Evolutionary conservation across 495 filamentous ascomycete species (phyloP).

Genomic region (Diplogelasinospora grovesii): DNA sequence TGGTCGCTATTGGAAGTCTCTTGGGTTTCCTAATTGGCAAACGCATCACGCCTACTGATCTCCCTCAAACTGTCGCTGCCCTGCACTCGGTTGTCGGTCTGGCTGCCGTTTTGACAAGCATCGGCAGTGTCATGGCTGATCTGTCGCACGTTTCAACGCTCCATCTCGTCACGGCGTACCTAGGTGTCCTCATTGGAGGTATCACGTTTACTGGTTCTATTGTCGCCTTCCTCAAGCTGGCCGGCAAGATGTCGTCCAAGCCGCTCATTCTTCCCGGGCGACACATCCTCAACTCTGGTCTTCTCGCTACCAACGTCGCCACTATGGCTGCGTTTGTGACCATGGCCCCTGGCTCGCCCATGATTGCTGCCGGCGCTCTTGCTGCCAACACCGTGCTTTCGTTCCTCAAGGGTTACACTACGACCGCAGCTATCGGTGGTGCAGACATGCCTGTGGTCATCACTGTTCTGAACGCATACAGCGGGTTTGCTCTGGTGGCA

Average conservation of each 20-base stretch:
- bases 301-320: conserved; percentile 64
- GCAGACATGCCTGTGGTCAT: conserved; percentile 85
- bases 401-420: conserved; percentile 76
- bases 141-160: conserved; percentile 59
- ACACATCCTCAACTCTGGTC: conserved; percentile 61
- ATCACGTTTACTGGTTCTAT: conserved; percentile 80
- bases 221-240: conserved; percentile 74
- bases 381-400: conserved; percentile 66
- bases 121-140: conserved; percentile 69
- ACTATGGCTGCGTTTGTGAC: conserved; percentile 75
- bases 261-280: conserved; percentile 61
- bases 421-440: conserved; percentile 76
- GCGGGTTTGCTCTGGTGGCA: conserved; percentile 74
- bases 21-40: conserved; percentile 65
- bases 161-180: conserved; percentile 70
- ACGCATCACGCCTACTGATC: conserved; percentile 70
- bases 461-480: conserved; percentile 78
- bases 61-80: conserved; percentile 76
- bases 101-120: conserved; percentile 73
- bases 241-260: conserved; percentile 67
- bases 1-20: conserved; percentile 62
- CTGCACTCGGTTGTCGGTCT: conserved; percentile 78
- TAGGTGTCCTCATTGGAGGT: conserved; percentile 74
- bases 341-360: conserved; percentile 64
- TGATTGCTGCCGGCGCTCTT: conserved; percentile 66